phyloP scores from a whole-genome alignment of 176 grass and related monocot genomes.

The Raddia guianensis region DNA sequence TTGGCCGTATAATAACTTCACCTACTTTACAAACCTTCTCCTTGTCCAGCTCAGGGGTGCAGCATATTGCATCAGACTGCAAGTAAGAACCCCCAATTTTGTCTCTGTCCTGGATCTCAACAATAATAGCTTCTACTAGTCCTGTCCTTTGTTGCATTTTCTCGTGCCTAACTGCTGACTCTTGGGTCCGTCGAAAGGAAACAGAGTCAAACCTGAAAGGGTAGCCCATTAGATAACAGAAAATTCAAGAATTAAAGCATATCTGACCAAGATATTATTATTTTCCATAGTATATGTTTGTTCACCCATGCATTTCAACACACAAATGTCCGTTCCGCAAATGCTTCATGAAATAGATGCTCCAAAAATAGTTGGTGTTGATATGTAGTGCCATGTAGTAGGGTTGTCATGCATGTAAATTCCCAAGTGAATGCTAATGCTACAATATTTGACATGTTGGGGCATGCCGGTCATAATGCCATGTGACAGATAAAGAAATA shows the following conservation, averaged over 20 bases:
- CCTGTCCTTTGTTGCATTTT: conserved; percentile 96
- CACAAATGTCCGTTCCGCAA: conserved; percentile 8
- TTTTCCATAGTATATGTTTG: background rate
- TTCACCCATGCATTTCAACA: conserved; percentile 20
- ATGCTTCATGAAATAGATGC: conserved; percentile 18
- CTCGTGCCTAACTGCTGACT: conserved; percentile 65
- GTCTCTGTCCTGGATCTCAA: conserved; percentile 93
- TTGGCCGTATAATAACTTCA: conserved; percentile 91
- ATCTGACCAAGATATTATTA: background rate
- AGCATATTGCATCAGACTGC: conserved; percentile 90
- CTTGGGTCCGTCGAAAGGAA: conserved; percentile 67
- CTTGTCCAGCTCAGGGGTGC: conserved; percentile 72
- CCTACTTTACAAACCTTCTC: conserved; percentile 74
- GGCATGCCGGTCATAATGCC: background rate
- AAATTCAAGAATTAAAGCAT: conserved; percentile 5
- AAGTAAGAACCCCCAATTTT: conserved; percentile 93
- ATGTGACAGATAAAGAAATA: background rate
- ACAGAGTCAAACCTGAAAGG: conserved; percentile 89
- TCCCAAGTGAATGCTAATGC: background rate
- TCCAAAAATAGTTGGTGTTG: conserved; percentile 16
- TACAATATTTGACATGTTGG: conserved; percentile 6
- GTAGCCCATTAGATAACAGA: conserved; percentile 25
- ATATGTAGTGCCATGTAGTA: background rate
- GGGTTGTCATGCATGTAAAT: background rate
- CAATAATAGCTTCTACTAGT: conserved; percentile 92